Conservation (phyloP, 2,329 filamentous ascomycete genomes). For the Diaporthe eres region DNA sequence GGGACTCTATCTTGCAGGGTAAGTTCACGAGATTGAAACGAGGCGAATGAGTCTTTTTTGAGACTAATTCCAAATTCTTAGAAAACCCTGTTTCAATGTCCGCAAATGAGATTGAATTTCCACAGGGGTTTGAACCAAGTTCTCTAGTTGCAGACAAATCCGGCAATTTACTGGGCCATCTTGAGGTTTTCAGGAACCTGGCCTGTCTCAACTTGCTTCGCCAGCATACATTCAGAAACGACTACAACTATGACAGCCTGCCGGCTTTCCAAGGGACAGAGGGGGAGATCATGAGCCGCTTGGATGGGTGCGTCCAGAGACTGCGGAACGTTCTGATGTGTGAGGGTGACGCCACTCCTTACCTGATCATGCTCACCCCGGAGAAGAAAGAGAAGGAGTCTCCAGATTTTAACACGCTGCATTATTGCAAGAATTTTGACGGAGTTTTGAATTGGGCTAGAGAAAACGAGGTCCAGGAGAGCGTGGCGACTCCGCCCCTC, state of each 20-base stretch:
- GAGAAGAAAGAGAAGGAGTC: neutral
- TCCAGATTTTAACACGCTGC: neutral
- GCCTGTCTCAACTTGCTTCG: neutral
- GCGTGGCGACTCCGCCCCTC: neutral
- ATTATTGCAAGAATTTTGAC: neutral
- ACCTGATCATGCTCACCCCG: neutral
- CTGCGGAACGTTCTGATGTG: neutral
- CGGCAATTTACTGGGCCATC: neutral
- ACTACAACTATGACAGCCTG: neutral
- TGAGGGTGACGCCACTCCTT: neutral
- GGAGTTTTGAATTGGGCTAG: neutral
- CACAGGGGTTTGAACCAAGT: neutral
- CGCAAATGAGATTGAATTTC: neutral
- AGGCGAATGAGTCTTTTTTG: neutral
- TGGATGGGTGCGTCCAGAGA: slow-evolving; percentile 3
- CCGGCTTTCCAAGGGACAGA: neutral
- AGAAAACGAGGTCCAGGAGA: neutral
- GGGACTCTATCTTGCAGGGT: neutral
- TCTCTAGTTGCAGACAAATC: neutral
- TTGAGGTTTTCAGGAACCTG: neutral
- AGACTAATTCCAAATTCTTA: neutral
- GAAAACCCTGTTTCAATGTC: neutral
- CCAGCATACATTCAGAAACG: neutral
- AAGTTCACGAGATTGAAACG: neutral
- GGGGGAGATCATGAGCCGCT: neutral